Percentiles rank a stretch among this genome's conserved stretches.
phyloP scores from a whole-genome alignment of 148 eudicot species.

The Arbutus unedo region DNA sequence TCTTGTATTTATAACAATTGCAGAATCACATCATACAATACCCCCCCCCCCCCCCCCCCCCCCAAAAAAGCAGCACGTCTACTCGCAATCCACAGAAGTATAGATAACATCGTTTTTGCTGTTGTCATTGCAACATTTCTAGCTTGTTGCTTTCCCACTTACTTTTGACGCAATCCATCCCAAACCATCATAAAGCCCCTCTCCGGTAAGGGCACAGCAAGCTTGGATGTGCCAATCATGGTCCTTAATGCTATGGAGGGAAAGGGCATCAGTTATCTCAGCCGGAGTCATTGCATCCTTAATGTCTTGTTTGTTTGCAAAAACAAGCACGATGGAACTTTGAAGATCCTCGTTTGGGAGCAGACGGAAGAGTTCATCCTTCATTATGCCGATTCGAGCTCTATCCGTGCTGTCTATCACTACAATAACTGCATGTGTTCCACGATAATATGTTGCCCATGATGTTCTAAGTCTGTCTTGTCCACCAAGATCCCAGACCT shows the following conservation, averaged over 20 bases:
- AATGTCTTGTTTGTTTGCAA: conserved; percentile 87
- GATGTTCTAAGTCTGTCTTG: conserved; percentile 93
- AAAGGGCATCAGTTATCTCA: conserved; percentile 91
- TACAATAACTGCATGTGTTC: conserved; percentile 87
- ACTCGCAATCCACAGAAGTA: neutral
- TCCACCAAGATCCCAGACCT: conserved; percentile 99
- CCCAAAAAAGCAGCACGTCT: neutral
- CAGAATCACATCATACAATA: neutral
- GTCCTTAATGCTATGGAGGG: conserved; percentile 88
- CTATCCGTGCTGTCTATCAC: conserved; percentile 96
- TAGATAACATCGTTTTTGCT: neutral
- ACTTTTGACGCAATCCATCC: conserved; percentile 95
- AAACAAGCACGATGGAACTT: conserved; percentile 69
- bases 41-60: too few relatives aligned
- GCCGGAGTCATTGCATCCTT: conserved; percentile 94
- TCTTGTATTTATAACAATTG: neutral
- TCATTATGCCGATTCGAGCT: conserved; percentile 75
- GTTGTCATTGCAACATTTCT: conserved; percentile 4
- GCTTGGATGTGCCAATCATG: conserved; percentile 99
- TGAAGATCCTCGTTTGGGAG: conserved; percentile 90
- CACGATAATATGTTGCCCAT: conserved; percentile 97
- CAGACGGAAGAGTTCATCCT: conserved; percentile 81
- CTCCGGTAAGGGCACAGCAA: conserved; percentile 88
- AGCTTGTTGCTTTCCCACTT: conserved; percentile 77
- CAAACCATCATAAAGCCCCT: conserved; percentile 89